Base-by-base conservation (phyloP, 2,329 filamentous ascomycete genomes). In the Paecilomyces niveus region DNA sequence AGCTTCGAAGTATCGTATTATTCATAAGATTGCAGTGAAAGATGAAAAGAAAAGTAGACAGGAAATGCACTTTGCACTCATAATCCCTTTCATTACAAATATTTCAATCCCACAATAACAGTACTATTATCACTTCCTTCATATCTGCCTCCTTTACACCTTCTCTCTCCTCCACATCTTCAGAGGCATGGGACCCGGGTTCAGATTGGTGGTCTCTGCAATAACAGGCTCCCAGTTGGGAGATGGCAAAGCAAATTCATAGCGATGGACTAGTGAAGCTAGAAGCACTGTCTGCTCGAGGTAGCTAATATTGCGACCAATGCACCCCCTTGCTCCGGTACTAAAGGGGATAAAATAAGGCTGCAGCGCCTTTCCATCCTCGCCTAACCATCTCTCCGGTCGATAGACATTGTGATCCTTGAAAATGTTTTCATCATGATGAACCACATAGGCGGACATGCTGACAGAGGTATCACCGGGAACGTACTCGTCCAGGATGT, bases 401-500 rank as follows among this genome's bases (percentile, higher is more conserved):
- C 69, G 67, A 61, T 68, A 79, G 49, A 67, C 61, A 35, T 77
- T 67, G 2, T 75, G 64, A 7, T 78, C 65, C 7, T 71, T 72
- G 62, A 76, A 78, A 1, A 72, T 67, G 10, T 62, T 58, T 32
- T 70, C 64, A 58, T 78, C 70, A n/a, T 72, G 72, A 61, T 78
- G 75, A 5, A 70, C 72, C 4, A 71, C 67, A 53, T 72, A 74
- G 2, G 76, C 69, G 0, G 78, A 78, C 61, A 80, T 75, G 35
- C 70, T 73, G 5, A 83, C 78, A 0, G 71, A 73, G 0, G 76
- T 79, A 35, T 75, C 67, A 8, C 78, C 78, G 0, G 80, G 71
- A 2, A 82, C 71, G 66, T 68, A 80, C 26, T 81, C 71, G 8
- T 76, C 80, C 3, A 76, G 61, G 32, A 35, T 35, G 32, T 2